These are phyloP conservation scores for Ceriops zippeliana DNA, from an alignment of 345 rosid genomes.

Conservation along the genomic window DNA sequence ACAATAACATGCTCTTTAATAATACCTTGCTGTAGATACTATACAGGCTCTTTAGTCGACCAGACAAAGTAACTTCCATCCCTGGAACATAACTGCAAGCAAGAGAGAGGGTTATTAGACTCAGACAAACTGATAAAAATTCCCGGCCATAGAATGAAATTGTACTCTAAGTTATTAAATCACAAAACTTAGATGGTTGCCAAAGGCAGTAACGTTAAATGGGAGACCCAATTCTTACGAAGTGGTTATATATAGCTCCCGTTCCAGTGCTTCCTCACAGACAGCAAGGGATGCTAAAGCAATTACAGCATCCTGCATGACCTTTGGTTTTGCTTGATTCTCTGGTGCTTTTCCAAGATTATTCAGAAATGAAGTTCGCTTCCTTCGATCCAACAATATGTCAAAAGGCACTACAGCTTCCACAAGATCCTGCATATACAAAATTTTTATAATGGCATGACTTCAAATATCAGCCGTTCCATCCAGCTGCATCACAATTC, in stretches of 20 bases:
- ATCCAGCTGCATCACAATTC: too few relatives aligned
- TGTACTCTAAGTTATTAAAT: too few relatives aligned
- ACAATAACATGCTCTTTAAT: not conserved
- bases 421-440: slow-evolving; percentile 54
- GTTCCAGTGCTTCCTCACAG: slow-evolving; percentile 68
- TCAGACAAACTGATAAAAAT: not conserved
- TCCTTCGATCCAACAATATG: slow-evolving; percentile 55
- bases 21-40: slow-evolving; percentile 68
- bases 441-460: slow-evolving; percentile 1
- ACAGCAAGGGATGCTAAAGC: slow-evolving; percentile 62
- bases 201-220: slow-evolving; percentile 6
- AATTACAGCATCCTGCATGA: slow-evolving; percentile 58
- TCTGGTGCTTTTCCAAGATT: slow-evolving; percentile 42
- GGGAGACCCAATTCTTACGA: slow-evolving; percentile 44
- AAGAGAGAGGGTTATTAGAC: slow-evolving; percentile 15
- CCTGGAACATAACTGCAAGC: slow-evolving; percentile 71
- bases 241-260: slow-evolving; percentile 56
- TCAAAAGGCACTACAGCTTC: slow-evolving; percentile 76
- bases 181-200: not conserved
- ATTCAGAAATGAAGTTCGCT: slow-evolving; percentile 41
- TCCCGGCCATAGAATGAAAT: not conserved
- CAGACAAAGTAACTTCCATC: slow-evolving; percentile 68
- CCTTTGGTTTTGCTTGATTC: slow-evolving; percentile 40
- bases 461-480: not conserved
- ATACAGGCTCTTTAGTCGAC: slow-evolving; percentile 64